Evolutionary conservation across 345 rosid species (phyloP).

Genomic region (Murraya koenigii): DNA sequence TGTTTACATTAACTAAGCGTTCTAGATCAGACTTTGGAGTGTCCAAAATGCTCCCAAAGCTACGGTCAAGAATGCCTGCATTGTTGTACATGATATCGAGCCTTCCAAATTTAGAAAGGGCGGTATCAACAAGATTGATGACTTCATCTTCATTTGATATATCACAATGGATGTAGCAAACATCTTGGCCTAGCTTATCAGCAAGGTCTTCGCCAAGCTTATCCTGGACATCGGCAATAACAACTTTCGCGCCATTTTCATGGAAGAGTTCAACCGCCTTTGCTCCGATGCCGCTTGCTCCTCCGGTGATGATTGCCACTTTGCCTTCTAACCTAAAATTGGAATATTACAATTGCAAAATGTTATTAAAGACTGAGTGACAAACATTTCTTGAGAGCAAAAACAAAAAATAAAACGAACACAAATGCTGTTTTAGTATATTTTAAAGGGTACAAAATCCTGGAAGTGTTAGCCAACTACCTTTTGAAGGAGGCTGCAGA

Average conservation of each 20-base stretch:
- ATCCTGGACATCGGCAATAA: conserved; percentile 44
- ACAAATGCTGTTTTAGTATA: neutral
- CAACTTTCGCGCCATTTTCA: conserved; percentile 39
- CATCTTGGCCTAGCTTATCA: conserved; percentile 22
- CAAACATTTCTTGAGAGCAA: neutral
- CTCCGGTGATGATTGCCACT: conserved; percentile 40
- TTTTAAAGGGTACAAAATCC: neutral
- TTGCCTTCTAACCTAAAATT: conserved; percentile 30
- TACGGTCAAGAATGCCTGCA: conserved; percentile 28
- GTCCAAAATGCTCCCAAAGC: conserved; percentile 23
- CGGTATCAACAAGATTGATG: conserved; percentile 22
- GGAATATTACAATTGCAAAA: neutral
- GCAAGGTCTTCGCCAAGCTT: conserved; percentile 21
- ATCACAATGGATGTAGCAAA: conserved; percentile 32
- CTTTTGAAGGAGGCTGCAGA: neutral
- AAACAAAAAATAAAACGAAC: neutral
- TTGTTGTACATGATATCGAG: conserved; percentile 44
- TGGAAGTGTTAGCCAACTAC: neutral
- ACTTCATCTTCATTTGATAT: conserved; percentile 21
- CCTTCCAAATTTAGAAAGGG: conserved; percentile 30
- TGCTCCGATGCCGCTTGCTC: conserved; percentile 41
- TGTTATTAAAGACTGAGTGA: neutral
- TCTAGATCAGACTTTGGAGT: conserved; percentile 13
- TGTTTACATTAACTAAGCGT: neutral
- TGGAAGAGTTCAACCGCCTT: conserved; percentile 24